Evolutionary conservation across 495 filamentous ascomycete species (phyloP).

Genomic region (Penicillium maclennaniae): DNA sequence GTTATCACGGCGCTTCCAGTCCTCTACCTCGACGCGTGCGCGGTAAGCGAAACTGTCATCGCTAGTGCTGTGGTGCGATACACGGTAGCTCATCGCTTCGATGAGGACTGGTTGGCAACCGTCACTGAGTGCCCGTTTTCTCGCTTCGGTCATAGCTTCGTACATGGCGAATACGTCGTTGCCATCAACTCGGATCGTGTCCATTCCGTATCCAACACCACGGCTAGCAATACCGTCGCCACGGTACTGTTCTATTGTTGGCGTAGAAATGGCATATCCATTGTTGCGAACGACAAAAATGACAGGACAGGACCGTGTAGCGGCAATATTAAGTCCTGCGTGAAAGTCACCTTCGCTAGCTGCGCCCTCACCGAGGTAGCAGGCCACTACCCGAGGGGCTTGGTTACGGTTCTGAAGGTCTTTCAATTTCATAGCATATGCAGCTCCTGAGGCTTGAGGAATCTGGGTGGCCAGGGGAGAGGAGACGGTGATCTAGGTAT

Average conservation of each 20-base stretch:
- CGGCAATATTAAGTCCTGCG: conserved; percentile 92
- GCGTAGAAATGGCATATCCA: conserved; percentile 92
- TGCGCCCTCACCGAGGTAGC: conserved; percentile 97
- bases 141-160: conserved; percentile 74
- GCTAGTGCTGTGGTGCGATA: conserved; percentile 95
- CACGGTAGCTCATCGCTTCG: conserved; percentile 97
- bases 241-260: conserved; percentile 92
- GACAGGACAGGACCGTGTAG: conserved; percentile 84
- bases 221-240: conserved; percentile 95
- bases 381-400: conserved; percentile 69
- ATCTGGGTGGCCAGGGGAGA: conserved; percentile 93
- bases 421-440: conserved; percentile 90
- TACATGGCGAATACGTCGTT: conserved; percentile 96
- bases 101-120: conserved; percentile 81
- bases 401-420: conserved; percentile 64
- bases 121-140: conserved; percentile 69
- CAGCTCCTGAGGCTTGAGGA: conserved; percentile 88
- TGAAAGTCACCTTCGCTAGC: conserved; percentile 98
- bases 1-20: conserved; percentile 96
- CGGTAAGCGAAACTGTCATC: conserved; percentile 98
- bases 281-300: conserved; percentile 98
- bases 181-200: conserved; percentile 92
- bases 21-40: conserved; percentile 89
- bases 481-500: conserved; percentile 77
- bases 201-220: conserved; percentile 95